A percentile compares a stretch with the other conserved stretches of the same genome.
Conservation (phyloP, 1,284 basidiomycete genomes). For the Athelia sp. region DNA sequence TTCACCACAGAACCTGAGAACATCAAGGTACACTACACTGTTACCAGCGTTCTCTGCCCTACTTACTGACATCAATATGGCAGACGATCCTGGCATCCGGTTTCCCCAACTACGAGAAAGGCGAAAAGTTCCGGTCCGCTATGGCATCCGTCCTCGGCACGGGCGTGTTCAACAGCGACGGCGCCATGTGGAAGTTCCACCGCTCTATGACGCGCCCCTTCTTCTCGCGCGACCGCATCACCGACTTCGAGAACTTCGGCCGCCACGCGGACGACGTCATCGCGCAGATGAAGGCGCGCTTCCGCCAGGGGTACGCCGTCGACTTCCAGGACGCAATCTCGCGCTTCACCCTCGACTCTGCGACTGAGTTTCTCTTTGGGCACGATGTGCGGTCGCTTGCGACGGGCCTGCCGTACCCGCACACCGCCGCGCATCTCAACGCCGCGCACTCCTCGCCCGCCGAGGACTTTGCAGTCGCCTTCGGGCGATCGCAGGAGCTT, state of each 20-base stretch:
- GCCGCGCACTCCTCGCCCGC: neutral
- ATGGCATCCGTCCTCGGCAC: constrained; percentile 30
- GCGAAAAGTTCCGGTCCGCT: constrained; percentile 17
- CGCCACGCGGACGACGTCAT: constrained; percentile 23
- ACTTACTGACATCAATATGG: constrained; percentile 1
- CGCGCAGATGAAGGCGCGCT: constrained; percentile 18
- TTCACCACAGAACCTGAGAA: neutral
- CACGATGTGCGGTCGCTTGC: constrained; percentile 15
- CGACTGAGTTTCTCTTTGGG: constrained; percentile 25
- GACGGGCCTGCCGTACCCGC: constrained; percentile 15
- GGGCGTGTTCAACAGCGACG: constrained; percentile 45
- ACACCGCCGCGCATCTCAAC: neutral
- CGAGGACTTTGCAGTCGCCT: constrained; percentile 26
- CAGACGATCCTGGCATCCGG: constrained; percentile 14
- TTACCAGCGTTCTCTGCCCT: neutral
- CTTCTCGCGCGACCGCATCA: constrained; percentile 22
- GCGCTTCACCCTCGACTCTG: constrained; percentile 23
- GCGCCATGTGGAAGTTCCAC: constrained; percentile 17
- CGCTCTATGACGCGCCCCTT: constrained; percentile 22
- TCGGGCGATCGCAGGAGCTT: constrained; percentile 23
- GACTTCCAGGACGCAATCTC: constrained; percentile 10
- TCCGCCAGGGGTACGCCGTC: constrained; percentile 17
- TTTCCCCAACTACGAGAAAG: constrained; percentile 23
- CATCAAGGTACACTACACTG: neutral
- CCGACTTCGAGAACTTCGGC: constrained; percentile 30